A percentile compares a stretch with the other conserved stretches of the same genome.
Evolutionary conservation across 768 basidiomycete genomes (phyloP).

Genomic region (Xerocomellus dryophilus): DNA sequence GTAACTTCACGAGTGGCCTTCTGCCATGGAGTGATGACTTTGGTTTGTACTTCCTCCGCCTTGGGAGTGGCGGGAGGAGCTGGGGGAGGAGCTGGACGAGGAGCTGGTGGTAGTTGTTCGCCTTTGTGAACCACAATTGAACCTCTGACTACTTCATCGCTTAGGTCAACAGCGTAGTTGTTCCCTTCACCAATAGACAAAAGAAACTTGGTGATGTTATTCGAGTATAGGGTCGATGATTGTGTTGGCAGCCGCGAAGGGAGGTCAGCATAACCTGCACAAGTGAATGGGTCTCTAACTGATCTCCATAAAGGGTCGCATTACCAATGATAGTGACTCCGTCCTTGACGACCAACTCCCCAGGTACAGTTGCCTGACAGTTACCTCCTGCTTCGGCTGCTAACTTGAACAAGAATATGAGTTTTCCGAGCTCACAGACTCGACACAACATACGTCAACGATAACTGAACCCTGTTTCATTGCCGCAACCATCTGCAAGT

Average conservation of each 20-base stretch:
- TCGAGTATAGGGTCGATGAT: conserved; percentile 85
- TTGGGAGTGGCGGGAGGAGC: conserved; percentile 51
- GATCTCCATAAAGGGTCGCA: conserved; percentile 6
- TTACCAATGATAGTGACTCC: conserved; percentile 84
- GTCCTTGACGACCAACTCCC: conserved; percentile 61
- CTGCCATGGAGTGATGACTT: conserved; percentile 82
- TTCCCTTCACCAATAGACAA: conserved; percentile 69
- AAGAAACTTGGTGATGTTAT: conserved; percentile 88
- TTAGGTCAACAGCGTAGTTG: conserved; percentile 64
- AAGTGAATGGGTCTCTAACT: neutral
- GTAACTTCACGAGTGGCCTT: conserved; percentile 75
- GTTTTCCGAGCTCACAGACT: neutral
- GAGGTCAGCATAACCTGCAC: conserved; percentile 74
- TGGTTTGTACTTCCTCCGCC: conserved; percentile 40
- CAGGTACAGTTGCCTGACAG: conserved; percentile 78
- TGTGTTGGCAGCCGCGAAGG: conserved; percentile 88
- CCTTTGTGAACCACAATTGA: conserved; percentile 74
- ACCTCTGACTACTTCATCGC: conserved; percentile 83
- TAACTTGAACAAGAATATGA: conserved; percentile 25
- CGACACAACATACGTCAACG: conserved; percentile 50
- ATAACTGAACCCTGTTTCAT: conserved; percentile 92
- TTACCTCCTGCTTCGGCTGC: conserved; percentile 91
- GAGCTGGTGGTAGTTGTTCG: conserved; percentile 59
- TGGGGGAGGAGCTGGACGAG: conserved; percentile 66
- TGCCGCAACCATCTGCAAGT: conserved; percentile 66